Conservation (phyloP, 2,329 filamentous ascomycete species). For the Talaromyces sp. region DNA sequence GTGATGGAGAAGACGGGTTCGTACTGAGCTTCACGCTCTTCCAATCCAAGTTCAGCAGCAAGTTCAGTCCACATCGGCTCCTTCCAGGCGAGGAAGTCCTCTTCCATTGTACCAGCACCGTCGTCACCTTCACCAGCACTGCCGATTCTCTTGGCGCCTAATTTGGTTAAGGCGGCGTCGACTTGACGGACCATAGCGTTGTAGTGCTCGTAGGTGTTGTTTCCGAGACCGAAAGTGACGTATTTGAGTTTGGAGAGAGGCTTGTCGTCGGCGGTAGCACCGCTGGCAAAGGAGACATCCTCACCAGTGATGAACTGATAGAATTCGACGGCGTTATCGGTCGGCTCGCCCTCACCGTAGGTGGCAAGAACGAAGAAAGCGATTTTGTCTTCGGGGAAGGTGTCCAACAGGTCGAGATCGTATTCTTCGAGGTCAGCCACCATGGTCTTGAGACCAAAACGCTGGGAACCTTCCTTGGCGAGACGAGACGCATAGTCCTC, state of each 20-base stretch:
- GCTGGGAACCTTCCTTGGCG: conserved; percentile 94
- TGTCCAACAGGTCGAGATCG: conserved; percentile 91
- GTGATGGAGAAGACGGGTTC: conserved; percentile 85
- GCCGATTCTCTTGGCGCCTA: conserved; percentile 82
- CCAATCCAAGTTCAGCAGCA: conserved; percentile 76
- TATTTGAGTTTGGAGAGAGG: conserved; percentile 83
- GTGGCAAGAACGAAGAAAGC: conserved; percentile 95
- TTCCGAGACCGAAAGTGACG: conserved; percentile 92
- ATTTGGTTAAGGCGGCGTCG: conserved; percentile 73
- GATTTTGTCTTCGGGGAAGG: conserved; percentile 83
- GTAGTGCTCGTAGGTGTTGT: conserved; percentile 99
- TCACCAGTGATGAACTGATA: conserved; percentile 92
- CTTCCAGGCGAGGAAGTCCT: conserved; percentile 98
- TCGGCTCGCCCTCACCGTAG: conserved; percentile 97
- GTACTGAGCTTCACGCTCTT: conserved; percentile 95
- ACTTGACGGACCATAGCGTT: conserved; percentile 97
- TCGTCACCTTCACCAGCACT: conserved; percentile 93
- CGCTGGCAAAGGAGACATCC: conserved; percentile 75
- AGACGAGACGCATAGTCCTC: conserved; percentile 96
- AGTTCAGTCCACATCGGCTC: conserved; percentile 96
- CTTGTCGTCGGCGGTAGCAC: conserved; percentile 60
- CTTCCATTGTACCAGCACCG: conserved; percentile 98
- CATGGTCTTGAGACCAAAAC: conserved; percentile 97
- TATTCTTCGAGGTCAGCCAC: conserved; percentile 97
- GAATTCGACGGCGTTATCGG: conserved; percentile 98